Evolutionary conservation across 106 monocot species (phyloP).

Genomic region (Apostasia shenzhenica): DNA sequence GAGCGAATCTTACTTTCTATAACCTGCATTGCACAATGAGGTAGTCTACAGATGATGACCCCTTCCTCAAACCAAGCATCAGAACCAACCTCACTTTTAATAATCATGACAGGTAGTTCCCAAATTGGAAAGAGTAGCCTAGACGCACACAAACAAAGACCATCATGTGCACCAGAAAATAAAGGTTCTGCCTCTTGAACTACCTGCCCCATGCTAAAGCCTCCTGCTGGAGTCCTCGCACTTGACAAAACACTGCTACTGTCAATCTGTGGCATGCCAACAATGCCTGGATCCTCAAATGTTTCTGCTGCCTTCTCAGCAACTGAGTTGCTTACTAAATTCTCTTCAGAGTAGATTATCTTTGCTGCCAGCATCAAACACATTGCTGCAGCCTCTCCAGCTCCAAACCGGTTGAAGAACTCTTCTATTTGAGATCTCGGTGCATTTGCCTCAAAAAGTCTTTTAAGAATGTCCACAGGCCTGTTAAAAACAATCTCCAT

Average conservation of each 20-base stretch:
- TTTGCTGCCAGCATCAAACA: slow-evolving; percentile 83
- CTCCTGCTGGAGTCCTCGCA: slow-evolving; percentile 59
- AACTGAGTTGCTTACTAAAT: slow-evolving; percentile 52
- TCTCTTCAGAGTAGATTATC: slow-evolving; percentile 59
- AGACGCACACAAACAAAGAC: slow-evolving; percentile 89
- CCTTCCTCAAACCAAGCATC: slow-evolving; percentile 39
- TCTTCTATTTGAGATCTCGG: slow-evolving; percentile 67
- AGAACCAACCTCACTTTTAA: slow-evolving; percentile 27
- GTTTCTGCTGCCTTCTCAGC: slow-evolving; percentile 88
- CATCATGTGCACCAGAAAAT: slow-evolving; percentile 94
- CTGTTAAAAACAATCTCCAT: slow-evolving; percentile 85
- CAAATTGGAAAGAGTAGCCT: slow-evolving; percentile 91
- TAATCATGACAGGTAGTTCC: slow-evolving; percentile 75
- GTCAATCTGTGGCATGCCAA: slow-evolving; percentile 84
- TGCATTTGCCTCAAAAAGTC: slow-evolving; percentile 68
- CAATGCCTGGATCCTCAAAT: slow-evolving; percentile 89
- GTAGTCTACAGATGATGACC: slow-evolving; percentile 61
- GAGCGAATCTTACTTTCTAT: slow-evolving; percentile 80
- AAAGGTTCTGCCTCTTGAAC: slow-evolving; percentile 92
- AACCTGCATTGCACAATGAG: slow-evolving; percentile 51
- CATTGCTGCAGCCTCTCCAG: slow-evolving; percentile 95
- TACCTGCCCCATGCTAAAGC: slow-evolving; percentile 98
- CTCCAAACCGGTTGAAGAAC: slow-evolving; percentile 81
- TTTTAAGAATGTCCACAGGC: slow-evolving; percentile 85
- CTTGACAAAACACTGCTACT: slow-evolving; percentile 38